Evolutionary conservation across 768 basidiomycete species (phyloP).

Genomic region (Xerocomus brunneocitrinus): DNA sequence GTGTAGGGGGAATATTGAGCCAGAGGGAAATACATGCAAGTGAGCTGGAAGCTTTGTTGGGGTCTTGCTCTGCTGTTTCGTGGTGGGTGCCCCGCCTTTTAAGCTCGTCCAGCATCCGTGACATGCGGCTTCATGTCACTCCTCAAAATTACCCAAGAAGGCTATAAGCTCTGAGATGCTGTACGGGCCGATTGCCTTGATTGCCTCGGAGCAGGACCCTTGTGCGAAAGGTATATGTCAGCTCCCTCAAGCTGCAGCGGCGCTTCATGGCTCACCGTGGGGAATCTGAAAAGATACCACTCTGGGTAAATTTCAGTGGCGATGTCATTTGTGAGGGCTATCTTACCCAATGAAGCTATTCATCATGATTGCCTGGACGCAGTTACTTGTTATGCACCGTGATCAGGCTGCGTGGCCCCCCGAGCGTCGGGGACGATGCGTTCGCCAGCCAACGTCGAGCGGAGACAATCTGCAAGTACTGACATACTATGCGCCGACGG

Average conservation of each 20-base stretch:
- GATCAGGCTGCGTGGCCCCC: too few relatives aligned
- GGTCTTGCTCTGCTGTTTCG: slow-evolving; percentile 4
- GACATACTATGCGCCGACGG: too few relatives aligned
- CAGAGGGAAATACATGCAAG: slow-evolving; percentile 3
- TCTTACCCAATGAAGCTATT: background rate
- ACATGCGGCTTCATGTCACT: slow-evolving; percentile 18
- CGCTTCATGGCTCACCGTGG: background rate
- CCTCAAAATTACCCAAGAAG: slow-evolving; percentile 24
- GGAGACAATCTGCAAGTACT: too few relatives aligned
- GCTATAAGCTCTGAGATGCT: slow-evolving; percentile 21
- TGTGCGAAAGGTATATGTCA: slow-evolving; percentile 30
- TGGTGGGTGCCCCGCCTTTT: slow-evolving; percentile 25
- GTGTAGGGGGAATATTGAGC: background rate
- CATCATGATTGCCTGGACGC: slow-evolving; percentile 12
- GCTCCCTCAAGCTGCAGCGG: slow-evolving; percentile 14
- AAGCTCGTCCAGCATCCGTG: slow-evolving; percentile 9
- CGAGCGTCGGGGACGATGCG: too few relatives aligned
- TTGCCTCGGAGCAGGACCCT: slow-evolving; percentile 23
- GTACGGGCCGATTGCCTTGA: slow-evolving; percentile 16
- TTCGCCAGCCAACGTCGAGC: too few relatives aligned
- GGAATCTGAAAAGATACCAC: slow-evolving; percentile 13
- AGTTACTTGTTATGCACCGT: slow-evolving; percentile 19
- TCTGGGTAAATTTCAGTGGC: slow-evolving; percentile 23
- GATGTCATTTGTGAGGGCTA: background rate
- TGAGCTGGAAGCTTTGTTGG: background rate